A percentile compares a stretch with the other conserved stretches of the same genome.
Evolutionary conservation across 495 filamentous ascomycete genomes (phyloP).

Genomic region (Podospora australis): DNA sequence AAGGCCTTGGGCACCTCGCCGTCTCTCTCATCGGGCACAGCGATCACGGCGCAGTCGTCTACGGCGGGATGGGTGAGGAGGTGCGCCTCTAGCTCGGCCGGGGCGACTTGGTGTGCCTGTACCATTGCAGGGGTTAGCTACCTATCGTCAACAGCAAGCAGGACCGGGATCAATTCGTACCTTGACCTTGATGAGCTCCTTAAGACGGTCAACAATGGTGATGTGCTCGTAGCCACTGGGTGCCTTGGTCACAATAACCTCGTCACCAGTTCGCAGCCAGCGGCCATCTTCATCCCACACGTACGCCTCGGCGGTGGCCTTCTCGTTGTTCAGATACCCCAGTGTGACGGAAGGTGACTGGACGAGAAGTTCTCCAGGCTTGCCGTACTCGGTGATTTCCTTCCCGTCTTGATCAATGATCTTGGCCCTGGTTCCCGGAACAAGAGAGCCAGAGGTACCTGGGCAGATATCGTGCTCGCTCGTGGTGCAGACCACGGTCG

Average conservation of each 20-base stretch:
- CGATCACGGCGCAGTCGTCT: conserved; percentile 79
- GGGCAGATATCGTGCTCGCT: conserved; percentile 60
- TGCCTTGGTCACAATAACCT: conserved; percentile 61
- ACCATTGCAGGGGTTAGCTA: too few species aligned
- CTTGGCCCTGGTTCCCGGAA: conserved; percentile 61
- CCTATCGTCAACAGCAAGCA: too few species aligned
- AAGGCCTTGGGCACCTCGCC: conserved; percentile 87
- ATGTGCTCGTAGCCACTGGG: conserved; percentile 68
- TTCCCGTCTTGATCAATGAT: conserved; percentile 66
- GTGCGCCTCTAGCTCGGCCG: conserved; percentile 85
- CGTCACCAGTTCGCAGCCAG: conserved; percentile 87
- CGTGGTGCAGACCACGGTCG: conserved; percentile 64
- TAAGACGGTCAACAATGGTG: conserved; percentile 81
- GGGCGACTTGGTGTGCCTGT: conserved; percentile 84
- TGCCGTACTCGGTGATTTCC: conserved; percentile 69
- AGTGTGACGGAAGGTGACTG: conserved; percentile 70
- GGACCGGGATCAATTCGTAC: too few species aligned
- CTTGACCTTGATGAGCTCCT: conserved; percentile 94
- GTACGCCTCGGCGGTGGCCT: conserved; percentile 75
- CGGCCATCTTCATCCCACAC: conserved; percentile 58
- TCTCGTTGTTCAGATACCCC: conserved; percentile 80
- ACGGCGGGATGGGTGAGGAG: conserved; percentile 76
- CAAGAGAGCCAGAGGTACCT: conserved; percentile 66
- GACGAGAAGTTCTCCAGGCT: conserved; percentile 73
- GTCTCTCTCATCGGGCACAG: conserved; percentile 63